A percentile compares a stretch with the other conserved stretches of the same genome.
Conservation (phyloP, 495 filamentous ascomycete species). For the Penicillium argentinense region DNA sequence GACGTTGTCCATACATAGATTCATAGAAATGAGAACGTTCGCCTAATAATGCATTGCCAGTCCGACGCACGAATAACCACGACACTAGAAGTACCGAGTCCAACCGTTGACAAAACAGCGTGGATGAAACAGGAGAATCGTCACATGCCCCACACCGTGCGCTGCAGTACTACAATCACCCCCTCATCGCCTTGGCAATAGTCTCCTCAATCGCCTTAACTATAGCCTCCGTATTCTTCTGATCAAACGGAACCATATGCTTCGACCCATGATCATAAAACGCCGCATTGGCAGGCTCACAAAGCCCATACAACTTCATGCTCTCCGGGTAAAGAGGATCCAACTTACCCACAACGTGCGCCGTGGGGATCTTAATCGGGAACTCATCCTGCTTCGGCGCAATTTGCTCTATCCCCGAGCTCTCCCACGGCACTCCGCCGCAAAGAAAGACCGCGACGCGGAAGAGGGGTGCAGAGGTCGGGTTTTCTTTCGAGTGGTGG, state of each 20-base stretch:
- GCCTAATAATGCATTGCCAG: not conserved
- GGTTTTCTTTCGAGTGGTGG: conserved; percentile 33
- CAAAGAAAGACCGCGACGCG: conserved; percentile 45
- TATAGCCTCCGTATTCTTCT: conserved; percentile 35
- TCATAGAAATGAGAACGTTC: too few relatives aligned
- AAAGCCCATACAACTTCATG: conserved; percentile 33
- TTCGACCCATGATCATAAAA: conserved; percentile 41
- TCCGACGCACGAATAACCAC: too few relatives aligned
- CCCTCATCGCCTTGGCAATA: conserved; percentile 24
- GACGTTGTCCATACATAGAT: too few relatives aligned
- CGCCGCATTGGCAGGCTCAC: conserved; percentile 33
- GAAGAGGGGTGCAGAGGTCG: conserved; percentile 30
- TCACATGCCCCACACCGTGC: too few relatives aligned
- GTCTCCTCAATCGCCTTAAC: conserved; percentile 29
- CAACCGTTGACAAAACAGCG: too few relatives aligned
- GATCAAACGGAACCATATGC: conserved; percentile 44
- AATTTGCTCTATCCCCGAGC: conserved; percentile 20
- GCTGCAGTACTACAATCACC: too few relatives aligned
- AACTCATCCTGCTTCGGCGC: conserved; percentile 15
- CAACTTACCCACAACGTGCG: conserved; percentile 39
- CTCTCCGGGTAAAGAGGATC: conserved; percentile 31
- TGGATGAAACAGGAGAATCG: too few relatives aligned
- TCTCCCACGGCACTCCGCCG: conserved; percentile 30
- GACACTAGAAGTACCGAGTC: too few relatives aligned
- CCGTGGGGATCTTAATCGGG: conserved; percentile 37